Conservation (phyloP, 2,329 filamentous ascomycete genomes). For the Cercospora zeae-maydis region DNA sequence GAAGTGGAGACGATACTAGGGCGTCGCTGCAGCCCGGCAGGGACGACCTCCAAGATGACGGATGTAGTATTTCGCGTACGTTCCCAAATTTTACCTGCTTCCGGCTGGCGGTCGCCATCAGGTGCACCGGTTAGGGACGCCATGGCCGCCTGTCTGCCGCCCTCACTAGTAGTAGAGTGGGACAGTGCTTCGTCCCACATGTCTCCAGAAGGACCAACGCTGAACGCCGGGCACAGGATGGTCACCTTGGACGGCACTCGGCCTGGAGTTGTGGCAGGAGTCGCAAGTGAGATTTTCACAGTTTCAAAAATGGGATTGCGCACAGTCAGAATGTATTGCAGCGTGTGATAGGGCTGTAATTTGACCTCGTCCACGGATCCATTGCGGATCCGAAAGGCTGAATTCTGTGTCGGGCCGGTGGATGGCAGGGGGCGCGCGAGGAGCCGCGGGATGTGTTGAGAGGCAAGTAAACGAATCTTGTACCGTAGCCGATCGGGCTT, state of each 20-base stretch:
- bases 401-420: constrained; percentile 26
- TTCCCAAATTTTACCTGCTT: constrained; percentile 96
- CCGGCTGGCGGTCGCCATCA: constrained; percentile 59
- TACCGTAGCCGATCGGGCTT: constrained; percentile 83
- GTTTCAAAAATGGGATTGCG: constrained; percentile 92
- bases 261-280: constrained; percentile 73
- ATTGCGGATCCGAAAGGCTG: constrained; percentile 26
- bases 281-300: constrained; percentile 82
- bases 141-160: constrained; percentile 33
- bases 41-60: constrained; percentile 85
- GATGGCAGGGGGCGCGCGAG: constrained; percentile 59
- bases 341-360: constrained; percentile 45
- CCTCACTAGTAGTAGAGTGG: constrained; percentile 33
- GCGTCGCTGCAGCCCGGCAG: constrained; percentile 43
- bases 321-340: constrained; percentile 84
- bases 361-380: constrained; percentile 19
- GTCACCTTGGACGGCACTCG: constrained; percentile 77
- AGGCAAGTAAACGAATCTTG: constrained; percentile 84
- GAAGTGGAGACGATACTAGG: constrained; percentile 34
- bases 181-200: constrained; percentile 78
- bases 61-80: constrained; percentile 90
- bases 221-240: constrained; percentile 89
- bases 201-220: constrained; percentile 90
- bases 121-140: constrained; percentile 37
- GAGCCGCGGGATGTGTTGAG: constrained; percentile 79